Evolutionary conservation across 768 basidiomycete species (phyloP), one percentile per base, ranked within the genome.

Genomic region (Trametes elegans): DNA sequence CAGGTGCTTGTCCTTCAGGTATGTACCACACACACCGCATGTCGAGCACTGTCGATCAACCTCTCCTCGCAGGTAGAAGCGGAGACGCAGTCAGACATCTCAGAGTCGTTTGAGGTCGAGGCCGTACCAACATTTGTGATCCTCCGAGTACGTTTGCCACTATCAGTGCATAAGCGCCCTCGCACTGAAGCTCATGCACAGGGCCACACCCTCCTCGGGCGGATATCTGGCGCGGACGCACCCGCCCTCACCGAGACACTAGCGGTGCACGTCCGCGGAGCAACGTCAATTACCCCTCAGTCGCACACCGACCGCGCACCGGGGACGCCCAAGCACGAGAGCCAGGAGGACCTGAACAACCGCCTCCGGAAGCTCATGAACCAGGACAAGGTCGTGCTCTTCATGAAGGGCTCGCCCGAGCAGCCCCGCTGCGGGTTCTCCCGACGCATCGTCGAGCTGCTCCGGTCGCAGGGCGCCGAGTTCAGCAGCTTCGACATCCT

Each of bases 101-200:
- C 93, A 5, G 94, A 97, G 64, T 91, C 90, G 10, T 98, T 98
- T 65, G 87, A 92, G 7, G 82, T 99, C 56, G 85, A 93, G 62
- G 82, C 88, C 18, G 97, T 98, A 10, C 97, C 97, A 0, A 73
- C 85, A 0, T 87, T 93, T 64, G 68, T 98, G 44, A 70, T 99
- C 49, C 81, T 99, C 18, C 77, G 84, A 59, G 96, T 95, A 58
- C 41, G 82, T 60, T 36, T 7, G 6, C 34, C 27, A 49, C 28
- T 26, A 27, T n/a, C 11, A 36, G 27, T 38, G 11, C 38, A 31
- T n/a, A 40, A 26, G 36, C 13, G 32, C 38, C 13, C 24, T 7
- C n/a, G 26, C 9, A 42, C 43, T 39, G 59, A 35, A 49, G 32
- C 40, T 18, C 18, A 47, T 18, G 45, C 29, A 19, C 67, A 97